phyloP scores from a whole-genome alignment of 1,284 basidiomycete genomes.

The Taiwanofungus camphoratus region DNA sequence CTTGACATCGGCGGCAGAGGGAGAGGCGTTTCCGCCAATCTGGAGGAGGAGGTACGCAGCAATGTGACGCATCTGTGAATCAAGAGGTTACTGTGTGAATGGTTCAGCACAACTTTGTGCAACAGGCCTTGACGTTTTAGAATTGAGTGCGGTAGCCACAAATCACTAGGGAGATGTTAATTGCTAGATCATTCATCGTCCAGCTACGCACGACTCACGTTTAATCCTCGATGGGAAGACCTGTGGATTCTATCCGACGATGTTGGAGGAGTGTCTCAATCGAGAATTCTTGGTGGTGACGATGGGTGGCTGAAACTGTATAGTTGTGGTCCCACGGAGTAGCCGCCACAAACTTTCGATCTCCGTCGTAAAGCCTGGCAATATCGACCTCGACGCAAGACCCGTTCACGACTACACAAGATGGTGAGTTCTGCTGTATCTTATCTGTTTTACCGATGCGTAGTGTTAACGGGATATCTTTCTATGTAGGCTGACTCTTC shows the following conservation, averaged over 20 bases:
- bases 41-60: slow-evolving; percentile 98
- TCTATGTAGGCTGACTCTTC: slow-evolving; percentile 62
- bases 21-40: slow-evolving; percentile 88
- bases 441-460: slow-evolving; percentile 8
- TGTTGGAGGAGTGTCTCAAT: slow-evolving; percentile 7
- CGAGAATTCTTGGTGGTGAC: slow-evolving; percentile 9
- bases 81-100: slow-evolving; percentile 11
- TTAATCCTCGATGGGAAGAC: slow-evolving; percentile 86
- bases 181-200: not conserved
- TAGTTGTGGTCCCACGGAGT: slow-evolving; percentile 42
- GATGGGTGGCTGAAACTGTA: slow-evolving; percentile 43
- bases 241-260: slow-evolving; percentile 82
- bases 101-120: slow-evolving; percentile 2
- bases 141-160: slow-evolving; percentile 71
- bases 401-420: slow-evolving; percentile 35
- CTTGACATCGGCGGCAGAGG: slow-evolving; percentile 88
- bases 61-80: slow-evolving; percentile 85
- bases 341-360: slow-evolving; percentile 32
- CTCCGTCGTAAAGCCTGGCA: slow-evolving; percentile 33
- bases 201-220: slow-evolving; percentile 40
- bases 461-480: slow-evolving; percentile 18
- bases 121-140: slow-evolving; percentile 39
- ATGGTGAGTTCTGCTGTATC: slow-evolving; percentile 44
- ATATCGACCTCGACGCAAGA: slow-evolving; percentile 25
- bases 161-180: slow-evolving; percentile 53